Evolutionary conservation across 2,329 filamentous ascomycete species (phyloP), one percentile per base, ranked within the genome.

Genomic region (Pseudogymnoascus sp.): DNA sequence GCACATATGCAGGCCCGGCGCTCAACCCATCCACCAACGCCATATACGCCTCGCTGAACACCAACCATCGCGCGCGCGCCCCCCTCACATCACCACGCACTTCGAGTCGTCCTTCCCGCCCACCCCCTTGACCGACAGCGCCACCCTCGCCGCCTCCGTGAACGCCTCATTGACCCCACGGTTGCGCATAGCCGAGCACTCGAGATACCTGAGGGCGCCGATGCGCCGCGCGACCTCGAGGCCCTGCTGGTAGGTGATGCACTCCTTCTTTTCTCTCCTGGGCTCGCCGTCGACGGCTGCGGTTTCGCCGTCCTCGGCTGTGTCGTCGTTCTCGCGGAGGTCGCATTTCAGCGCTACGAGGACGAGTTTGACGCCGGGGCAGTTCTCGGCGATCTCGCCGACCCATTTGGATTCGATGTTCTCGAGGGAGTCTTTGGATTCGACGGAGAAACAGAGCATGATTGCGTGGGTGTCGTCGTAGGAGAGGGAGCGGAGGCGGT

Each of bases 341-440:
- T 99, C 95, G 79, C 95, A 99, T 80, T 99, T 99, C 69, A 99
- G 84, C 24, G 95, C 95, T 4, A 97, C 93, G 6, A 99, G 83
- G 16, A 99, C 95, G 53, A 99, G 85, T 77, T 96, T 96, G 67
- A 97, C 95, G 64, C 89, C 91, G 1, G 92, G 91, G 78, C 95
- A 98, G 78, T 99, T 97, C 78, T 99, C 95, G 66, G 93, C 90
- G 69, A 99, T 99, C 78, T 99, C 95, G 66, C 91, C 89, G 4
- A 97, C 91, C 95, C 95, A 99, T 79, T 99, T 99, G 70, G 91
- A 93, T 76, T 96, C 92, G 66, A 99, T 92, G 84, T 99, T 99
- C 77, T 99, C 95, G 66, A 99, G 86, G 2, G 93, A 97, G 76
- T 97, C 93, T 69, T 89, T 91, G 75, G 91, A 96, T 78, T 99